Percentiles rank a stretch among this genome's conserved stretches.
Evolutionary conservation across 1,284 basidiomycete species (phyloP).

Genomic region (Trichosporon asahii): DNA sequence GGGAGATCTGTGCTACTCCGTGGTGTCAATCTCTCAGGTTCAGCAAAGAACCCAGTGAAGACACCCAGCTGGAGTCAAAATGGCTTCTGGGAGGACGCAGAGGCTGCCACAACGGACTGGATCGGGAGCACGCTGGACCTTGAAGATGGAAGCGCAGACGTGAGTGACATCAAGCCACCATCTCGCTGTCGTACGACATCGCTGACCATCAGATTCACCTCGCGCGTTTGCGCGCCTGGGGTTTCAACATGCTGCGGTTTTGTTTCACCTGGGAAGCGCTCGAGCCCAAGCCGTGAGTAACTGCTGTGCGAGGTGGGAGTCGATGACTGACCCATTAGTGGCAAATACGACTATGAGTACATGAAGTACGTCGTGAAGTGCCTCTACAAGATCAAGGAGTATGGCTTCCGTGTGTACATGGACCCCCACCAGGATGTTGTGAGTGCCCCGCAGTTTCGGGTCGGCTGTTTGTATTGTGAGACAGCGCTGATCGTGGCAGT

Average conservation of each 20-base stretch:
- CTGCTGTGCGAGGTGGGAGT: too few species aligned
- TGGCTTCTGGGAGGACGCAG: slow-evolving; percentile 84
- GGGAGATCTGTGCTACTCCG: slow-evolving; percentile 82
- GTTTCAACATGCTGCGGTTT: slow-evolving; percentile 89
- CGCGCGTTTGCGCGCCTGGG: slow-evolving; percentile 80
- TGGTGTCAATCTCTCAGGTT: slow-evolving; percentile 88
- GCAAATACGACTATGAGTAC: slow-evolving; percentile 84
- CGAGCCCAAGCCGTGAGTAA: slow-evolving; percentile 89
- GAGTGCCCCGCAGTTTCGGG: slow-evolving; percentile 49
- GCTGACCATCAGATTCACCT: slow-evolving; percentile 71
- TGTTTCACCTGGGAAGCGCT: slow-evolving; percentile 92
- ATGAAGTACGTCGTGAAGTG: slow-evolving; percentile 89
- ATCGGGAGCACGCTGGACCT: slow-evolving; percentile 73
- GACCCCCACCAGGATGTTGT: slow-evolving; percentile 97
- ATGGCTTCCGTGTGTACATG: slow-evolving; percentile 91
- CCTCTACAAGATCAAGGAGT: slow-evolving; percentile 83
- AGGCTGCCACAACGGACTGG: slow-evolving; percentile 64
- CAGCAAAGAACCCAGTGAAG: slow-evolving; percentile 74
- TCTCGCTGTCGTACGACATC: background rate
- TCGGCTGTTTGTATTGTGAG: background rate
- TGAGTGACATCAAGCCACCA: slow-evolving; percentile 19
- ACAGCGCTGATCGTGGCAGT: slow-evolving; percentile 56
- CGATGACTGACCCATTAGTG: slow-evolving; percentile 55
- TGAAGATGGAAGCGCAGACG: slow-evolving; percentile 52
- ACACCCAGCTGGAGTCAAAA: slow-evolving; percentile 66